Base-by-base conservation (phyloP, 1,284 basidiomycete species). In the Austroboletus olivaceoglutinosus region DNA sequence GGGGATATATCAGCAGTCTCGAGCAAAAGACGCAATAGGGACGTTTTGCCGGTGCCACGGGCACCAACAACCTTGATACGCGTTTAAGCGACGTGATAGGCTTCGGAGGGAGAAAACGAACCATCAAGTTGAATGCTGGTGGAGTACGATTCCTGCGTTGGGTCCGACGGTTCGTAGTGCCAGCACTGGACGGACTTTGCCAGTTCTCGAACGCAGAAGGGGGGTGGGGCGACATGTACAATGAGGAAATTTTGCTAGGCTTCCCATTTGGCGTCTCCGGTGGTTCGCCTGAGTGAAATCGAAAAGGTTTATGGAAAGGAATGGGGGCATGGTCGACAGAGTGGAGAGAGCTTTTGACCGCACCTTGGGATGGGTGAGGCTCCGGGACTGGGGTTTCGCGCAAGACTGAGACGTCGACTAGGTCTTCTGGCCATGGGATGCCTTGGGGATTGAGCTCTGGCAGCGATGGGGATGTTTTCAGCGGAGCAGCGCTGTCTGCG, bases 61-160 rank as follows among this genome's bases (percentile, higher is more conserved):
- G 80, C 82, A 49, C 89, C 89, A 31, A 82, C 87, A 45, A 91
- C 86, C 87, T 27, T 90, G 56, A 39, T 23, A 31, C 43, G 30
- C 21, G 18, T 52, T 33, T 54, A 43, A 55, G 43, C 23, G 22
- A 50, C n/a, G 18, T n/a, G 13, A 34, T 7, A 22, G 21, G 11
- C 3, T 7, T 11, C 2, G 10, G 13, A 33, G 12, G 15, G 15
- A 27, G 23, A 25, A 29, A 18, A 52, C 67, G 21, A 56, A 89
- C 88, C 87, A 91, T 90, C 46, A 91, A 68, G 62, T 91, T 92
- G 73, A 91, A 91, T 5, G 86, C 86, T 9, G 87, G 85, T 15
- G 86, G 76, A n/a, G 79, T 69, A 44, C 83, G 79, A 53, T 74
- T 71, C 59, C 81, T 78, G 57, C 85, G 80, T 61, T 82, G 81